Percentiles rank a stretch among this genome's conserved stretches.
Conservation (phyloP, 176 grass and related monocot species). For the Tuctoria greenei region DNA sequence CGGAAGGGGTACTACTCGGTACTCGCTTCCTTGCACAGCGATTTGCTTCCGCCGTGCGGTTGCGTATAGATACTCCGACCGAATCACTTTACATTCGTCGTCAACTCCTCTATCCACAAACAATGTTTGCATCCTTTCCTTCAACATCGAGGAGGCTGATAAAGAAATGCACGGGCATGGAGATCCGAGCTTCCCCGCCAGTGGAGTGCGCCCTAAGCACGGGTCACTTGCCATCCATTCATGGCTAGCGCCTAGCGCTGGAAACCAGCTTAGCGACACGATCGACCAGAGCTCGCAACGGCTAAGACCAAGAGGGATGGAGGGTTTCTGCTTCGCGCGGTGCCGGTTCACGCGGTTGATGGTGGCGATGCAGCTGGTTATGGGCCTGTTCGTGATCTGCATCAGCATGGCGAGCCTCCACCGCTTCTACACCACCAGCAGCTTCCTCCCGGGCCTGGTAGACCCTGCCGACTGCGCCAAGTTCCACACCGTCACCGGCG, state of each 20-base stretch:
- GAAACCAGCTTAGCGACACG: no score
- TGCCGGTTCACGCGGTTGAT: constrained; percentile 60
- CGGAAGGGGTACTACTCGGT: no score
- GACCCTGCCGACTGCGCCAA: constrained; percentile 31
- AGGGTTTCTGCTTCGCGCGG: constrained; percentile 44
- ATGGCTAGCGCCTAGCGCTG: background rate
- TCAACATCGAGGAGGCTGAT: background rate
- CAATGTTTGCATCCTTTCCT: background rate
- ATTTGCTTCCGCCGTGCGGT: background rate
- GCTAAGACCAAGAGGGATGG: constrained; percentile 48
- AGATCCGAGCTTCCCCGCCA: constrained; percentile 33
- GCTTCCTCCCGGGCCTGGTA: constrained; percentile 39
- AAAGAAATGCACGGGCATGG: constrained; percentile 17
- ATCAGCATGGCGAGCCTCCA: constrained; percentile 88
- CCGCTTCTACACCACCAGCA: constrained; percentile 53
- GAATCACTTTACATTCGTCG: constrained; percentile 23
- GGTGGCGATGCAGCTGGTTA: constrained; percentile 62
- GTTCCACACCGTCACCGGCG: constrained; percentile 35
- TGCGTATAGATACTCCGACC: background rate
- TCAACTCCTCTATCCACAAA: constrained; percentile 24
- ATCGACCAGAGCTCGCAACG: no score
- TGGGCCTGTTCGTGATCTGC: constrained; percentile 62
- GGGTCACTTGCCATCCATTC: background rate
- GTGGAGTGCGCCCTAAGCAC: constrained; percentile 27
- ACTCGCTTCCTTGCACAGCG: background rate